A percentile compares a stretch with the other conserved stretches of the same genome.
phyloP scores from a whole-genome alignment of 495 filamentous ascomycete species.

The Usnea hakonensis region DNA sequence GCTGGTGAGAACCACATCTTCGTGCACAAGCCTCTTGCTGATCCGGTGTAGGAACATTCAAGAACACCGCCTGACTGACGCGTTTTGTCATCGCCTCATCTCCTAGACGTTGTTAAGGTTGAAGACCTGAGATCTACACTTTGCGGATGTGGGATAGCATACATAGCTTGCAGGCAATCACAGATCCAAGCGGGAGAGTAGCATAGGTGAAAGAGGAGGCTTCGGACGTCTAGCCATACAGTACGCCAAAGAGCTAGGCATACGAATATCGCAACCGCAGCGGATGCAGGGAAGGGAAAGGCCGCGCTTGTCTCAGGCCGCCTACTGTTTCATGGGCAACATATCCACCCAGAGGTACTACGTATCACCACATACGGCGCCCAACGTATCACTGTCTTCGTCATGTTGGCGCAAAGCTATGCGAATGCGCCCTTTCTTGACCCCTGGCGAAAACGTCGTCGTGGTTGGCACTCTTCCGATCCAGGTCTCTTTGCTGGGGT shows the following conservation, averaged over 20 bases:
- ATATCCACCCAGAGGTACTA: background rate
- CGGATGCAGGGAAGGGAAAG: background rate
- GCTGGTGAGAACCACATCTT: background rate
- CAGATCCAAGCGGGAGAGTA: conserved; percentile 39
- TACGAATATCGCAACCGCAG: background rate
- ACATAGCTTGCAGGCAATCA: conserved; percentile 38
- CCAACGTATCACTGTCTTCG: background rate
- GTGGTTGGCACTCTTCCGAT: conserved; percentile 4
- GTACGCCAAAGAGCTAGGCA: conserved; percentile 35
- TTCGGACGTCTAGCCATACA: conserved; percentile 57
- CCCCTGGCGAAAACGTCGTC: conserved; percentile 6
- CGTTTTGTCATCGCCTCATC: conserved; percentile 20
- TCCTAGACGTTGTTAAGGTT: conserved; percentile 42
- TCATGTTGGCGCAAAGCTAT: background rate
- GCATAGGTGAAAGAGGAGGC: conserved; percentile 48
- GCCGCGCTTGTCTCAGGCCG: background rate
- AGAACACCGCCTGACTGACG: conserved; percentile 2
- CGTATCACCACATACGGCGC: background rate
- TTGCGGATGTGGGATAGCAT: conserved; percentile 50
- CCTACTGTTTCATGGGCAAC: conserved; percentile 4
- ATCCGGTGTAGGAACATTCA: background rate
- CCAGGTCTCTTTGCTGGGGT: background rate
- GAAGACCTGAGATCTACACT: conserved; percentile 45
- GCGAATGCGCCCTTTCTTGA: background rate
- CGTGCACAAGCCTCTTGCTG: background rate